Base-by-base conservation (phyloP, 495 filamentous ascomycete genomes). In the Pseudevernia furfuracea region DNA sequence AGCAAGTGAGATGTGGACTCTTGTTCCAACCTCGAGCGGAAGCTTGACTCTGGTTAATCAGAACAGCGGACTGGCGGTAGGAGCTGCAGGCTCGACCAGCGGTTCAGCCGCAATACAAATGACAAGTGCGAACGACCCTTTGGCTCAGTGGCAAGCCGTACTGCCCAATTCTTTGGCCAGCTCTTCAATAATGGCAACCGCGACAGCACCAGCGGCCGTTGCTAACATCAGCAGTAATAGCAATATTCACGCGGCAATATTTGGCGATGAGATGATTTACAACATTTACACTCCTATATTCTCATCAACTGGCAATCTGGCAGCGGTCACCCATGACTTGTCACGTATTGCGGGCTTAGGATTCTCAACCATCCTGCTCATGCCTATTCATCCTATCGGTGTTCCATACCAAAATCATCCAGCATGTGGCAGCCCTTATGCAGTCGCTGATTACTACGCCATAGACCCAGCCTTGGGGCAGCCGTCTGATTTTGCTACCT, bases 211-310 rank as follows among this genome's bases (percentile, higher is more conserved):
- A 25, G 21, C 30, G 15, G 17, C 5, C 0, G 11, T 21, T 21
- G 25, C 15, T 10, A 10, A 55, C 11, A 9, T 21, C 7, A 21
- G 28, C 15, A 55, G 36, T 1, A 25, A 12, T 14, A 19, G 36
- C 15, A 25, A 38, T 28, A 15, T 28, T 38, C 32, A 58, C n/a
- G 57, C 39, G 12, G 3, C 23, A 6, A 14, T 15, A 1, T 43
- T 59, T 25, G 21, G 6, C 8, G 57, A 59, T 11, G 57, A 59
- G n/a, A 59, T 59, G 14, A 43, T 59, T 5, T 59, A 59, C 36
- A 59, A 59, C 23, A 59, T 59, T 28, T 59, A 59, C 57, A 19
- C 39, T 28, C 57, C 57, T 23, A 41, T 43, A 59, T 59, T 59
- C 57, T 59, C 57, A 15, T 59, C 57, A 28, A 43, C 34, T 3